Conservation (phyloP, 1,139 yeast genomes). For the Geotrichum macrosporum region DNA sequence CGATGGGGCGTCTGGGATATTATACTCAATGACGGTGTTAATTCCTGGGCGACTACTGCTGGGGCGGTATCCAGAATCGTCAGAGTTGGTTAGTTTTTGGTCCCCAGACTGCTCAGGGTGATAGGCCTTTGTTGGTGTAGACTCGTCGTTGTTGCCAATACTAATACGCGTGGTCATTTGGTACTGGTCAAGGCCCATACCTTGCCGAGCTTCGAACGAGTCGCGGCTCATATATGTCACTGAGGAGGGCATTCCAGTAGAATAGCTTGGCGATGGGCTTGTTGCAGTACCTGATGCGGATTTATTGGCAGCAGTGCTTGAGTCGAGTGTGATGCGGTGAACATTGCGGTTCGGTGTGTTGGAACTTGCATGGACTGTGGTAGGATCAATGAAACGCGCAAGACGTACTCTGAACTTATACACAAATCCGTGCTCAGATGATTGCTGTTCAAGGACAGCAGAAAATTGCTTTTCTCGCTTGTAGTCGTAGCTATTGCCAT, state of each 20-base stretch:
- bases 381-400: neutral
- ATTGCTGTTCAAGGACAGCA: neutral
- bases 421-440: neutral
- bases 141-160: slow-evolving; percentile 2
- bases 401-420: neutral
- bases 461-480: neutral
- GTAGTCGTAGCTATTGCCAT: neutral
- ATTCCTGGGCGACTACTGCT: neutral
- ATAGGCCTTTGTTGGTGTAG: neutral
- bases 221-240: slow-evolving; percentile 4
- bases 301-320: no score
- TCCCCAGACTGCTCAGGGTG: neutral
- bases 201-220: slow-evolving; percentile 4
- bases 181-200: neutral
- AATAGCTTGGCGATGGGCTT: no score
- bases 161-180: slow-evolving; percentile 5
- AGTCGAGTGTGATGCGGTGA: no score
- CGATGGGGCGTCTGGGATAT: neutral
- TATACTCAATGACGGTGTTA: no score
- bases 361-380: no score
- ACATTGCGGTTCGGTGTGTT: no score
- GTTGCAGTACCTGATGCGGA: no score
- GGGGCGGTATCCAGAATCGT: no score
- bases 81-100: no score
- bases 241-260: no score